Percentiles rank a stretch among this genome's conserved stretches.
phyloP scores from a whole-genome alignment of 2,329 filamentous ascomycete genomes.

The Neonectria ditissima region DNA sequence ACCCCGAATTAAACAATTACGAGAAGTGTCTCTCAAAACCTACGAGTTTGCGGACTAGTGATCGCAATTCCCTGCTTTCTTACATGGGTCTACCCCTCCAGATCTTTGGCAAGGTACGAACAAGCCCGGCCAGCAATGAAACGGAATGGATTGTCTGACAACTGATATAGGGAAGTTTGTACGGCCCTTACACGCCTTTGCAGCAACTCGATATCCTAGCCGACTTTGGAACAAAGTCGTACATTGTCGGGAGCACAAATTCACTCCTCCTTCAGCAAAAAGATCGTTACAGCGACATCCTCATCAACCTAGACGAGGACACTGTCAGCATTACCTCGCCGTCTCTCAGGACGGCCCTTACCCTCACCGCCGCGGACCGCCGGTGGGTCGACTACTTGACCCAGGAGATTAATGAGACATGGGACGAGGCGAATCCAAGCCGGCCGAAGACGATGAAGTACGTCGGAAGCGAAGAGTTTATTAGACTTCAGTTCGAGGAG shows the following conservation, averaged over 20 bases:
- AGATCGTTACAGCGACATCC: conserved; percentile 94
- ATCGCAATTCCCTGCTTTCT: conserved; percentile 86
- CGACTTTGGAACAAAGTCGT: conserved; percentile 94
- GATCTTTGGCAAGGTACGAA: conserved; percentile 85
- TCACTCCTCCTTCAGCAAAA: conserved; percentile 92
- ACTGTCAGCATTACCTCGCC: conserved; percentile 86
- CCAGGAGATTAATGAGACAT: conserved; percentile 93
- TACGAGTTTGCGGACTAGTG: conserved; percentile 89
- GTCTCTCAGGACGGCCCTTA: conserved; percentile 79
- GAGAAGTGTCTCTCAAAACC: conserved; percentile 80
- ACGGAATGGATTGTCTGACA: conserved; percentile 28
- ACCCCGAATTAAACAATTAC: conserved; percentile 89
- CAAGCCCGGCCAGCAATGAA: not conserved
- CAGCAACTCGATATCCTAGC: conserved; percentile 95
- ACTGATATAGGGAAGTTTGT: conserved; percentile 79
- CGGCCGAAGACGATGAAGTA: conserved; percentile 96
- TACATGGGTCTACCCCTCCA: conserved; percentile 97
- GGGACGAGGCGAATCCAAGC: conserved; percentile 91
- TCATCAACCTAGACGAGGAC: conserved; percentile 95
- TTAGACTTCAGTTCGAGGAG: conserved; percentile 95
- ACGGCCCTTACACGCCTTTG: conserved; percentile 95
- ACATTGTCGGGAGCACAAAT: conserved; percentile 97
- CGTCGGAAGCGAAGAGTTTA: conserved; percentile 96
- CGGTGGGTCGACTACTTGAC: conserved; percentile 97
- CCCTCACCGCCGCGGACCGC: conserved; percentile 86